Evolutionary conservation across 2,329 filamentous ascomycete species (phyloP), one percentile per base, ranked within the genome.

Genomic region (Colletotrichum costaricense): DNA sequence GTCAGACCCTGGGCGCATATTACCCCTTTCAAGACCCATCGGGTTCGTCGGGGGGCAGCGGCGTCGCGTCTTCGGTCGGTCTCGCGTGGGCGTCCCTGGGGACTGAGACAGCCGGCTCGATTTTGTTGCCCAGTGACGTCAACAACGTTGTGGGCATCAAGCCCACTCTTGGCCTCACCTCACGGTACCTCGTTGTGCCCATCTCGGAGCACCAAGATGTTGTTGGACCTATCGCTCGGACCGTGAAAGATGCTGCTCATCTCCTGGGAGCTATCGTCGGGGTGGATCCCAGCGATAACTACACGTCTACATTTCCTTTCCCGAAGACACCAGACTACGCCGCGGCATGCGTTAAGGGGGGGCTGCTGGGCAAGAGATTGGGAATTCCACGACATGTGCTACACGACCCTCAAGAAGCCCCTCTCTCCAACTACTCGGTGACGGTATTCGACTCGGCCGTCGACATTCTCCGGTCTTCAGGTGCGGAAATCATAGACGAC

Each of bases 71-170:
- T 84, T 87, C 9, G 77, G 85, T 89, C 86, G 70, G 92, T 91
- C 0, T 91, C 87, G 76, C 92, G 84, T 54, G 92, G 64, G 69
- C 57, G 14, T 69, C 64, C 6, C n/a, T 72, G 9, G 69, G 57
- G 2, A 69, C 7, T 89, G 92, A 92, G 79, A 93, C 92, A 0
- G 86, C 86, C 72, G 92, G 92, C 4, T 92, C 88, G 22, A 93
- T 94, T 67, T 78, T 93, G 4, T 85, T 84, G 11, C 92, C 93
- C 0, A 78, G 84, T 0, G 77, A 80, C 56, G 63, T 74, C 5
- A 93, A 89, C 82, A 92, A 92, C 69, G 79, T 93, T 4, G 92
- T 93, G 0, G 92, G 92, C 0, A 90, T 94, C 77, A 93, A 92
- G 80, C 91, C 92, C 0, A 92, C 91, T 0, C 89, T 93, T 3